Conservation (phyloP, 345 rosid species). For the Aquilaria yunnanensis region DNA sequence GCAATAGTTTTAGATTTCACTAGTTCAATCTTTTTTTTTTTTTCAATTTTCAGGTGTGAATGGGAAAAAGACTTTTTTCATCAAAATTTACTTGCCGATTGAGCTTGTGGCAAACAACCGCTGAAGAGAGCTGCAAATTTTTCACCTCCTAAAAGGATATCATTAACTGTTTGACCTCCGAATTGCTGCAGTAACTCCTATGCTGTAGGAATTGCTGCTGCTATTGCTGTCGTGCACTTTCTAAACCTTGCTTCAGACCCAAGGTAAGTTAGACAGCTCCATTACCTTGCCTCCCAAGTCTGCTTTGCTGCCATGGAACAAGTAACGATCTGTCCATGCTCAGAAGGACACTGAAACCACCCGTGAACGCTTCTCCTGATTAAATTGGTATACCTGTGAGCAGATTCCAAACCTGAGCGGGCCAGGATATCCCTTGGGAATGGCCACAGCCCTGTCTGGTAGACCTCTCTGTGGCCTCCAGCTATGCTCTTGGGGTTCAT, state of each 20-base stretch:
- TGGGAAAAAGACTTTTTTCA: too few species aligned
- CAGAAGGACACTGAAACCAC: conserved; percentile 22
- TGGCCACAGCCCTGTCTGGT: conserved; percentile 52
- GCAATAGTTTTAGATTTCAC: neutral
- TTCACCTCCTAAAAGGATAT: neutral
- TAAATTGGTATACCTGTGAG: conserved; percentile 38
- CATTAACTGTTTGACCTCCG: conserved; percentile 48
- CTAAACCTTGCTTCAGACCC: conserved; percentile 51
- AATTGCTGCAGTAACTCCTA: conserved; percentile 29
- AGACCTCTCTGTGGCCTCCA: conserved; percentile 74
- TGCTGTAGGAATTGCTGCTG: conserved; percentile 22
- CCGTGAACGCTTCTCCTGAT: conserved; percentile 39
- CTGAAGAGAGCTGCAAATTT: neutral
- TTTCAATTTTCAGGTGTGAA: neutral
- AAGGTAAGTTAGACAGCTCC: conserved; percentile 51
- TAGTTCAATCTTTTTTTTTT: neutral
- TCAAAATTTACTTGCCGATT: too few species aligned
- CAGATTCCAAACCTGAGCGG: neutral
- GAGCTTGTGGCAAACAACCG: too few species aligned
- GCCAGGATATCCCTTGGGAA: conserved; percentile 47
- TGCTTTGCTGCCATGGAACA: conserved; percentile 30
- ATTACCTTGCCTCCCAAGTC: conserved; percentile 28
- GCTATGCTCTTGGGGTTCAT: conserved; percentile 42
- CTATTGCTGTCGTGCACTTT: conserved; percentile 34
- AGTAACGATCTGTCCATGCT: conserved; percentile 30